These are phyloP conservation scores for Tilletia walkeri DNA, from an alignment of 1,284 basidiomycete species.

Conservation along the genomic window DNA sequence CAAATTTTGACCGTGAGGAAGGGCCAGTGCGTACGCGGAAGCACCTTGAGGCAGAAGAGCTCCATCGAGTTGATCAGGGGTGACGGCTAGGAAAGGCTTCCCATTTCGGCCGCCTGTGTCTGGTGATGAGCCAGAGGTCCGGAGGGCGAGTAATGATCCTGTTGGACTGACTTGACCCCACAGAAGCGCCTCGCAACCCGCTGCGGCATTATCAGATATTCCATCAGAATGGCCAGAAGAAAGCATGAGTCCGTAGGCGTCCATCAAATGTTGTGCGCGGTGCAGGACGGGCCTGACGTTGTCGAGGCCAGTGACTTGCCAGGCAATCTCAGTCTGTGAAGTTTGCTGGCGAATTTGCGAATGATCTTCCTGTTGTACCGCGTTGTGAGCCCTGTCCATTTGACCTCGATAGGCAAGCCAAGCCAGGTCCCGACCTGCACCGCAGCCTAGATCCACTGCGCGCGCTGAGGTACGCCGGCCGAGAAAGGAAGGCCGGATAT, in stretches of 20 bases:
- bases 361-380: not conserved
- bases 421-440: constrained; percentile 15
- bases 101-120: not conserved
- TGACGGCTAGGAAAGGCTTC: constrained; percentile 2
- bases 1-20: constrained; percentile 1
- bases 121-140: not conserved
- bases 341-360: not conserved
- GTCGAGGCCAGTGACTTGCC: constrained; percentile 15
- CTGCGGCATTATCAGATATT: not conserved
- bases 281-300: constrained; percentile 14
- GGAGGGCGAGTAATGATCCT: not conserved
- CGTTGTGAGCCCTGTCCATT: not conserved
- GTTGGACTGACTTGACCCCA: constrained; percentile 10
- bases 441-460: constrained; percentile 17
- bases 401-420: constrained; percentile 16
- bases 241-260: constrained; percentile 1
- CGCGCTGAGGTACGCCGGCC: not conserved
- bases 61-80: not conserved
- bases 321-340: not conserved
- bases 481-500: not conserved
- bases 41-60: constrained; percentile 13
- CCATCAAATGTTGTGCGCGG: constrained; percentile 5
- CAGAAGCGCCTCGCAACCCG: constrained; percentile 7
- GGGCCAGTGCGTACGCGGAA: not conserved
- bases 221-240: not conserved